A percentile compares a stretch with the other conserved stretches of the same genome.
Conservation (phyloP, 805 yeast species). For the Candida pseudofarinosa region DNA sequence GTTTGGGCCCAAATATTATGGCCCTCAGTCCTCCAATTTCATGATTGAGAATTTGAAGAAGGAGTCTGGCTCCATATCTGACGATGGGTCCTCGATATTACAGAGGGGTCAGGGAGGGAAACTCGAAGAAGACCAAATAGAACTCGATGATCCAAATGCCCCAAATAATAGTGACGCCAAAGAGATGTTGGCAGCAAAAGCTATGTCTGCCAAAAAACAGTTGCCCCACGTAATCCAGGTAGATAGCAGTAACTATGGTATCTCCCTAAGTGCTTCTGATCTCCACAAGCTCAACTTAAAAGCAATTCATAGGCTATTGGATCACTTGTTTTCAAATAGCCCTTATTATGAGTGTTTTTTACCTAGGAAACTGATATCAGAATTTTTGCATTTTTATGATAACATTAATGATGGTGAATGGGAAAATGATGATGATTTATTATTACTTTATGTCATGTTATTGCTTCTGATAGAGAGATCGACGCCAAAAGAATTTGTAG, state of each 20-base stretch:
- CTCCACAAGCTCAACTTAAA: slow-evolving; percentile 23
- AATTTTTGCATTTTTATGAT: slow-evolving; percentile 35
- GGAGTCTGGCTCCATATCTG: neutral
- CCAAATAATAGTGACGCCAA: neutral
- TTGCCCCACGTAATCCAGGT: slow-evolving; percentile 21
- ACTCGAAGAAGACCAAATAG: neutral
- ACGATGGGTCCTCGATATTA: neutral
- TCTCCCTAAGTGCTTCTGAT: slow-evolving; percentile 13
- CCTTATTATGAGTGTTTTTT: slow-evolving; percentile 39
- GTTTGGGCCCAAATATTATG: slow-evolving; percentile 43
- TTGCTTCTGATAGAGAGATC: slow-evolving; percentile 36
- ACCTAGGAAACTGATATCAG: slow-evolving; percentile 25
- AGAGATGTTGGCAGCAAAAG: neutral
- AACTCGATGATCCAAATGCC: neutral
- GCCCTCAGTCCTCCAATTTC: slow-evolving; percentile 46
- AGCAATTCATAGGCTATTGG: slow-evolving; percentile 32
- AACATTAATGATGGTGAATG: slow-evolving; percentile 31
- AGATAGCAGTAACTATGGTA: slow-evolving; percentile 15
- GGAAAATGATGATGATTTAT: slow-evolving; percentile 48
- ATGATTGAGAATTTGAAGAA: slow-evolving; percentile 39
- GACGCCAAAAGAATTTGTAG: slow-evolving; percentile 25
- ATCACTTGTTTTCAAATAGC: slow-evolving; percentile 39
- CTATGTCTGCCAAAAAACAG: slow-evolving; percentile 19
- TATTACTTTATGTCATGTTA: slow-evolving; percentile 42
- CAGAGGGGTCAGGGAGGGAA: neutral